Conservation (phyloP, 306 rosid genomes). For the Rosa chinensis region DNA sequence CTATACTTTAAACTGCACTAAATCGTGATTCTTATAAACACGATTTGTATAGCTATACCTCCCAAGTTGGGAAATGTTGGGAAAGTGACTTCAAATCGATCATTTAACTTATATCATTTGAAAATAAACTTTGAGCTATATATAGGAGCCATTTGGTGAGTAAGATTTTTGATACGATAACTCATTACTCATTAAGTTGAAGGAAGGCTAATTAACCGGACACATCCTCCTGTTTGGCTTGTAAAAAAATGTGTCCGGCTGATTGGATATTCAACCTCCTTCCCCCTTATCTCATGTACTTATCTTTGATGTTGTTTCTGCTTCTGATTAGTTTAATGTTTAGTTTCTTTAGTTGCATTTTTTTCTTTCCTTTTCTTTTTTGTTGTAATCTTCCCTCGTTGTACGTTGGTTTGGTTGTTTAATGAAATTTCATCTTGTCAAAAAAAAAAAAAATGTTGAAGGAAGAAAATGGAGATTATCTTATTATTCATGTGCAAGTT, state of each 20-base stretch:
- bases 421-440: no score
- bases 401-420: no score
- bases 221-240: no score
- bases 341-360: no score
- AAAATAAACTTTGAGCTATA: background rate
- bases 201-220: background rate
- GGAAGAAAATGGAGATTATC: background rate
- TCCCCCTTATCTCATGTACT: no score
- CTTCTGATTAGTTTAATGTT: no score
- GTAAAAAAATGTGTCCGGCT: no score
- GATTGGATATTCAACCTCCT: no score
- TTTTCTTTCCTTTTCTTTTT: no score
- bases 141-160: background rate
- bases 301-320: no score
- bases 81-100: constrained; percentile 3
- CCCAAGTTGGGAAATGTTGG: constrained; percentile 6
- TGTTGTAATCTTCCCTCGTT: no score
- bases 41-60: background rate
- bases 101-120: background rate
- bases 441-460: background rate
- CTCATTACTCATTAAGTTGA: background rate
- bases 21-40: background rate
- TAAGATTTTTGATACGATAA: background rate
- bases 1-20: background rate
- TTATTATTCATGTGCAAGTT: background rate